These are phyloP conservation scores for Rhodotorula sp. DNA, from an alignment of 1,284 basidiomycete genomes.

Conservation along the genomic window DNA sequence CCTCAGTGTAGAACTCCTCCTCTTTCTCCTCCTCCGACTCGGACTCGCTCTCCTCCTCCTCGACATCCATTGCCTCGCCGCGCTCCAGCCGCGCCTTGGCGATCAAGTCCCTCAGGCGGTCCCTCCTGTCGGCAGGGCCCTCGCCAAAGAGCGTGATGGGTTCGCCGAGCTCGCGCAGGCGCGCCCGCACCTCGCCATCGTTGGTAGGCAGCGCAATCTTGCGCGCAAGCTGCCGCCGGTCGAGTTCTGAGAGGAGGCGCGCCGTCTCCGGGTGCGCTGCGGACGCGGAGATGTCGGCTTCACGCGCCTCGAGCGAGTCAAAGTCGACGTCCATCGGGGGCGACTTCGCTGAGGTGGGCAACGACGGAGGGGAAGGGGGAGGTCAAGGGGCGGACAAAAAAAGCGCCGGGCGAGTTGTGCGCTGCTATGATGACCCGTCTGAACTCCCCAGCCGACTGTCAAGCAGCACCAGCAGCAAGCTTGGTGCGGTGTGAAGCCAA, in stretches of 20 bases:
- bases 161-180: conserved; percentile 88
- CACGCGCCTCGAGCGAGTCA: conserved; percentile 31
- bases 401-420: too few species aligned
- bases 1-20: conserved; percentile 96
- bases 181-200: conserved; percentile 84
- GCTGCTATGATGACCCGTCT: too few species aligned
- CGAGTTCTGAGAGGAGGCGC: conserved; percentile 63
- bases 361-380: too few species aligned
- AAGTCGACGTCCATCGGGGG: conserved; percentile 38
- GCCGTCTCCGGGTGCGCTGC: conserved; percentile 39
- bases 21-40: conserved; percentile 67
- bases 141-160: conserved; percentile 98
- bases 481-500: too few species aligned
- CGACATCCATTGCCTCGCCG: conserved; percentile 58
- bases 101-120: conserved; percentile 88
- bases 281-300: conserved; percentile 20
- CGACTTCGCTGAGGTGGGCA: not conserved
- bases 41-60: conserved; percentile 21
- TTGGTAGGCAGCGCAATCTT: conserved; percentile 94
- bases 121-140: conserved; percentile 69
- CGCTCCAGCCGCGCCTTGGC: conserved; percentile 74
- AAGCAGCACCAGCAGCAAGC: too few species aligned
- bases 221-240: conserved; percentile 91
- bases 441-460: too few species aligned
- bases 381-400: too few species aligned